Evolutionary conservation across 805 yeast species (phyloP).

Genomic region (Teunomyces aglyptinius): DNA sequence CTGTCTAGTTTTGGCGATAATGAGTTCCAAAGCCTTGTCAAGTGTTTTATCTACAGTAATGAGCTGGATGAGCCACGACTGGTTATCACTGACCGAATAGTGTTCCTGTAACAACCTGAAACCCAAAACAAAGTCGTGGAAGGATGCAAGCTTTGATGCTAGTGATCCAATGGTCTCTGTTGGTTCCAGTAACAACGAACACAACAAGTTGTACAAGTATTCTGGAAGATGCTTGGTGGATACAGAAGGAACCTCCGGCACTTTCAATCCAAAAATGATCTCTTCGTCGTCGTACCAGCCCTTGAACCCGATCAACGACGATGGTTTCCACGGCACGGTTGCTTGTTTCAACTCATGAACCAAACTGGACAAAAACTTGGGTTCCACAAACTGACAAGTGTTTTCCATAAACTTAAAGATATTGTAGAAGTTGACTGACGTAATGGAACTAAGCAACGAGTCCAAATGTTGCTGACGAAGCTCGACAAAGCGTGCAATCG

Average conservation of each 20-base stretch:
- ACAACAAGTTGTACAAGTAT: background rate
- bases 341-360: constrained; percentile 10
- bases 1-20: constrained; percentile 6
- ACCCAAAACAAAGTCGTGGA: constrained; percentile 26
- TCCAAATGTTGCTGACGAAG: constrained; percentile 1
- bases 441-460: background rate
- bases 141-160: constrained; percentile 8
- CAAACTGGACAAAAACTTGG: constrained; percentile 23
- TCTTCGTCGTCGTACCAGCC: constrained; percentile 28
- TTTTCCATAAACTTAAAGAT: constrained; percentile 34
- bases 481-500: background rate
- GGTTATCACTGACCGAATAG: constrained; percentile 11
- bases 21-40: constrained; percentile 4
- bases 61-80: constrained; percentile 13
- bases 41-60: constrained; percentile 7
- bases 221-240: background rate
- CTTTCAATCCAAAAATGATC: constrained; percentile 10
- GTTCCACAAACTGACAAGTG: constrained; percentile 25
- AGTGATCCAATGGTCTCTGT: background rate
- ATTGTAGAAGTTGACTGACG: constrained; percentile 22
- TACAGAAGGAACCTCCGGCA: background rate
- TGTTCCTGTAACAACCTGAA: constrained; percentile 22
- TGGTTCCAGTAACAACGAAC: background rate
- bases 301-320: constrained; percentile 29
- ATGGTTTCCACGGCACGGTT: constrained; percentile 25